These are phyloP conservation scores for Apiospora marii DNA, from an alignment of 2,329 filamentous ascomycete species.

Conservation along the genomic window DNA sequence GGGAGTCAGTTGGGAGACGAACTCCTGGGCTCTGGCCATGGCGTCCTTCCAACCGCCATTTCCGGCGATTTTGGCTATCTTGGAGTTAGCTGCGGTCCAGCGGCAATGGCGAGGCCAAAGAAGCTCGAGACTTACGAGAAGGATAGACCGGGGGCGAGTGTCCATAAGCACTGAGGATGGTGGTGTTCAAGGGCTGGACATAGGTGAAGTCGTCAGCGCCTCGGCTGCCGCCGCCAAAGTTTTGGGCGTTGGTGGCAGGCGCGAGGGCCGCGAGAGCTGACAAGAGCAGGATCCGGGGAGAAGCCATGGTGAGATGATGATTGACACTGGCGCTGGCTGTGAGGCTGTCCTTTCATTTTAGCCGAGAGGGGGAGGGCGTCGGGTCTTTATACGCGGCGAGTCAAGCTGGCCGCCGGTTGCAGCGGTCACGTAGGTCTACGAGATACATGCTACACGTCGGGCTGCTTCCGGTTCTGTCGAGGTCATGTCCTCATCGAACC, in stretches of 20 bases:
- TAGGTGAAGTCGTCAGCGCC: conserved; percentile 45
- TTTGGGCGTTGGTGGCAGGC: conserved; percentile 26
- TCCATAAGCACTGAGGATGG: conserved; percentile 49
- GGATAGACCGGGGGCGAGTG: conserved; percentile 47
- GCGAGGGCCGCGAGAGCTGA: conserved; percentile 27
- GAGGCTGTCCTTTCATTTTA: conserved; percentile 1
- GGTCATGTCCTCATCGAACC: conserved; percentile 2
- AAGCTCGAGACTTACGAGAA: conserved; percentile 43
- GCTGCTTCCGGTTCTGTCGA: not conserved
- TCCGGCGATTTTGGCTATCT: conserved; percentile 47
- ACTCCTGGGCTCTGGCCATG: conserved; percentile 46
- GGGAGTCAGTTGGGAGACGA: conserved; percentile 31
- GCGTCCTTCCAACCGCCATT: conserved; percentile 46
- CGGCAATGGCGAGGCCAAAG: not conserved
- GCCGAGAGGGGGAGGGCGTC: not conserved
- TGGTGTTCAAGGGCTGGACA: conserved; percentile 51
- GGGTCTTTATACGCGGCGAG: conserved; percentile 12
- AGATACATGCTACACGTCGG: conserved; percentile 9
- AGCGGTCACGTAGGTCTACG: not conserved
- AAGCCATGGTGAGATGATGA: conserved; percentile 30
- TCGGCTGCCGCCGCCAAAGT: conserved; percentile 18
- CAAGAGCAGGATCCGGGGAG: conserved; percentile 27
- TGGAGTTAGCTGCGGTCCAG: not conserved
- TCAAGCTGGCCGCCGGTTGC: not conserved
- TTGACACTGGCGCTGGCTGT: conserved; percentile 23